phyloP scores from a whole-genome alignment of 2,329 filamentous ascomycete species.

The Piedraia hortae region DNA sequence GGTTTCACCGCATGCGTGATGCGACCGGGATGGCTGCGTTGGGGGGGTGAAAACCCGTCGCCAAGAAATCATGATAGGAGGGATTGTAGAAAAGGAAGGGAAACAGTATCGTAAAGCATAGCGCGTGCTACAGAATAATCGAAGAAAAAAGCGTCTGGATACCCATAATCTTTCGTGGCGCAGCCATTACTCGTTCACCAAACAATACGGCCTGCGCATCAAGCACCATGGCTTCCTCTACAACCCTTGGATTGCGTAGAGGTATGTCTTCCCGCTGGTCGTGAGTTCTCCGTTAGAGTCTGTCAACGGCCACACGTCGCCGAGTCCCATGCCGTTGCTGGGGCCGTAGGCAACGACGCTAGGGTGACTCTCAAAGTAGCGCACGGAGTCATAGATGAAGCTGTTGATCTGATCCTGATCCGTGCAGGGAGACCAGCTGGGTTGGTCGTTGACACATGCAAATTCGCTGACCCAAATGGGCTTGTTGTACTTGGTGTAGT shows the following conservation, averaged over 20 bases:
- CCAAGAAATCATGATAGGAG: too few species aligned
- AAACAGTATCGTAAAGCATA: too few species aligned
- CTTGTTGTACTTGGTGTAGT: conserved; percentile 8
- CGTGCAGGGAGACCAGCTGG: conserved; percentile 6
- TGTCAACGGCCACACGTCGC: conserved; percentile 5
- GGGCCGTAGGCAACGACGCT: conserved; percentile 8
- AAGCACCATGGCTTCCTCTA: too few species aligned
- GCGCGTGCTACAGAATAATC: too few species aligned
- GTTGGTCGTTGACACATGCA: conserved; percentile 7
- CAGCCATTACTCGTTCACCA: too few species aligned
- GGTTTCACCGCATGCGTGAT: too few species aligned
- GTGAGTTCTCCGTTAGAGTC: conserved; percentile 4
- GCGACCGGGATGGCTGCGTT: too few species aligned
- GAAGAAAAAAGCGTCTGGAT: too few species aligned
- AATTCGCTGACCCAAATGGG: conserved; percentile 9
- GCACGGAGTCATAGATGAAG: conserved; percentile 6
- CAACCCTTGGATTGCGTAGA: conserved; percentile 5
- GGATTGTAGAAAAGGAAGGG: too few species aligned
- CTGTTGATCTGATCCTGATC: conserved; percentile 6
- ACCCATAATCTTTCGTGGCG: too few species aligned
- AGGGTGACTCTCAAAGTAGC: conserved; percentile 6
- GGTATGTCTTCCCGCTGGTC: conserved; percentile 3
- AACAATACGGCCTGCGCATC: too few species aligned
- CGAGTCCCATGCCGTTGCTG: conserved; percentile 7
- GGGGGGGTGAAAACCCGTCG: too few species aligned